Conservation (phyloP, 805 yeast genomes). For the Sporopachydermia lactativora region DNA sequence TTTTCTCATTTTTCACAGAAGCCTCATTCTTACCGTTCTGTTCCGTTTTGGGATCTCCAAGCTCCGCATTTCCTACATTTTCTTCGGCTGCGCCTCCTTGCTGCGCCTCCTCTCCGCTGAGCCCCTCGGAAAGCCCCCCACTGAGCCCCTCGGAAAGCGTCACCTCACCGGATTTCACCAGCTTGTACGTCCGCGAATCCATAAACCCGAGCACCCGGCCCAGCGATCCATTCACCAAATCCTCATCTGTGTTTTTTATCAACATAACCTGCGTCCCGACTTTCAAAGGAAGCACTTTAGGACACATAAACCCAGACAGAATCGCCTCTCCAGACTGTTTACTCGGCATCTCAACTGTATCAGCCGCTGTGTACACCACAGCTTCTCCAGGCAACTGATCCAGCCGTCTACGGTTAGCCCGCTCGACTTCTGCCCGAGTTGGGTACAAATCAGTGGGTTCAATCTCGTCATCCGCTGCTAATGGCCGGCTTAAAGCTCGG, state of each 20-base stretch:
- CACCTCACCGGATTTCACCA: constrained; percentile 6
- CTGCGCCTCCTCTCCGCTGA: constrained; percentile 9
- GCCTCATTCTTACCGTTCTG: background rate
- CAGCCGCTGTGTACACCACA: constrained; percentile 31
- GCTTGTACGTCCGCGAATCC: constrained; percentile 13
- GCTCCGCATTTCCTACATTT: constrained; percentile 3
- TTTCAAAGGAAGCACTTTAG: constrained; percentile 45
- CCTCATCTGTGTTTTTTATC: constrained; percentile 63
- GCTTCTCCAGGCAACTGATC: constrained; percentile 32
- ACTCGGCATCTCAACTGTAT: constrained; percentile 19
- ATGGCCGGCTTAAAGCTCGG: constrained; percentile 39
- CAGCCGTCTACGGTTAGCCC: constrained; percentile 48
- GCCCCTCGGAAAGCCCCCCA: constrained; percentile 10
- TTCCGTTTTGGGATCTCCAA: too few species aligned
- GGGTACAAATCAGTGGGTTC: constrained; percentile 85
- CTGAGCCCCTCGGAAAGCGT: constrained; percentile 4
- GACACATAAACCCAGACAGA: constrained; percentile 58
- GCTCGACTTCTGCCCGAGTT: constrained; percentile 72
- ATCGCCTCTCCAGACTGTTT: constrained; percentile 21
- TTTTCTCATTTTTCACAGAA: background rate
- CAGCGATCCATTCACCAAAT: constrained; percentile 80
- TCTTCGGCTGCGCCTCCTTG: constrained; percentile 14
- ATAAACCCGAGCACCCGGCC: constrained; percentile 59
- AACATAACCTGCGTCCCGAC: constrained; percentile 92
- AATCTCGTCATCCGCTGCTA: constrained; percentile 53